Base-by-base conservation (phyloP, 2,329 filamentous ascomycete species). In the Coniochaeta sp. region DNA sequence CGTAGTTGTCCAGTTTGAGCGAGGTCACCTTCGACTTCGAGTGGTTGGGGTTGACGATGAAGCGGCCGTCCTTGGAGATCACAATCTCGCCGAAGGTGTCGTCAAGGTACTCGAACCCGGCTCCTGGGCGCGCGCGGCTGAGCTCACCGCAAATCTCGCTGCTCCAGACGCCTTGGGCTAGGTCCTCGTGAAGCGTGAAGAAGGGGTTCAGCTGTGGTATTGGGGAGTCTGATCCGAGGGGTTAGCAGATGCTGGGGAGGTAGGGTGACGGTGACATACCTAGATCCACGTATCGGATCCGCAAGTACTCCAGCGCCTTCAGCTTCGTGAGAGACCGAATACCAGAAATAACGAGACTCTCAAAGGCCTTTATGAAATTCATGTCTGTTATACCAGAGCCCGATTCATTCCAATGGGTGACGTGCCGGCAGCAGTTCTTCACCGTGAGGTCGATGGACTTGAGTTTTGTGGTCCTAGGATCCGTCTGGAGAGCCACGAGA, bases 231-330 rank as follows among this genome's bases (percentile, higher is more conserved):
- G 32, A 36, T 16, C n/a, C 19, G 28, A 36, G 24, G 34, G 14
- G 40, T 63, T 58, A 62, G 34, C 17, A n/a, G 9, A 28, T n/a
- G 0, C 24, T n/a, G 12, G 52, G 12, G 14, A 32, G 26, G 9
- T 3, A 50, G 2, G 22, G 22, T 4, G 22, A 3, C 17, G 19
- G 19, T 19, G 32, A 71, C 77, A 65, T 77, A 87, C 85, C 80
- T 6, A 91, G 77, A 71, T 91, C 89, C 58, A 91, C 86, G 67
- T 89, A 91, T 59, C 89, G 85, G 67, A 91, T 90, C 60, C 88
- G 80, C 63, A 92, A 71, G 70, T 85, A 84, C 52, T 85, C 75
- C 34, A 92, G 72, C n/a, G 77, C 74, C 58, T 80, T 79, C 55
- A 90, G 79, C 32, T 77, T 79, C 16, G 80, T 79, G 54, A 91